phyloP scores from a whole-genome alignment of 768 basidiomycete species.

The Suillus lakei region DNA sequence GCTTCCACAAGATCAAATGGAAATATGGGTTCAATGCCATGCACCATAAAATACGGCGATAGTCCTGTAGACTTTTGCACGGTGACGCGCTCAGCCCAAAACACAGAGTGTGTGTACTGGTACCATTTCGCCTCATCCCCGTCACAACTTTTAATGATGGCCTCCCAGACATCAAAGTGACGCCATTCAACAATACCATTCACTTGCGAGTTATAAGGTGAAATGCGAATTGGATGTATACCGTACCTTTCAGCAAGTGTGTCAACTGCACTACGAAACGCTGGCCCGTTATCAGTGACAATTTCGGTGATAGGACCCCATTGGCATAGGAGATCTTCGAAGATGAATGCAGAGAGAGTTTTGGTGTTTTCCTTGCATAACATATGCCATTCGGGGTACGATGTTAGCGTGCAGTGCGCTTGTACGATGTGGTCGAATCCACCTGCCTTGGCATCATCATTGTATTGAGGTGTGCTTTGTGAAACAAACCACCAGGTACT shows the following conservation, averaged over 20 bases:
- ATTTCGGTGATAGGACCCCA: conserved; percentile 11
- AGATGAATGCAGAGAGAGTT: conserved; percentile 13
- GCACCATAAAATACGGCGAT: conserved; percentile 12
- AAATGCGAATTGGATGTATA: no score
- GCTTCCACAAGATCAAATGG: conserved; percentile 33
- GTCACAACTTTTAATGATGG: no score
- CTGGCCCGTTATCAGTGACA: no score
- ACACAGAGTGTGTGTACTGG: no score
- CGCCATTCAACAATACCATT: no score
- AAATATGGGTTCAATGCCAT: conserved; percentile 35
- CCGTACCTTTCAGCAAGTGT: no score
- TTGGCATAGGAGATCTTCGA: conserved; percentile 24
- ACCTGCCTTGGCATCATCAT: conserved; percentile 11
- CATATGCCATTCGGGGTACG: conserved; percentile 34
- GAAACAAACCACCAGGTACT: background rate
- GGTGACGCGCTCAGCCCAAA: no score
- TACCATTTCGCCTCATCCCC: no score
- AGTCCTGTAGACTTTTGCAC: no score
- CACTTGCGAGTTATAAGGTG: no score
- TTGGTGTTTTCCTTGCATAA: conserved; percentile 24
- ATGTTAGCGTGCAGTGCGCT: background rate
- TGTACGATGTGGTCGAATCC: conserved; percentile 25
- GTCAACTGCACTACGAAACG: no score
- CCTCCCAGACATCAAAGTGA: no score
- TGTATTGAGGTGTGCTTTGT: background rate